These are phyloP conservation scores for Aureobasidium sp. DNA, from an alignment of 2,329 filamentous ascomycete genomes.

Conservation along the genomic window DNA sequence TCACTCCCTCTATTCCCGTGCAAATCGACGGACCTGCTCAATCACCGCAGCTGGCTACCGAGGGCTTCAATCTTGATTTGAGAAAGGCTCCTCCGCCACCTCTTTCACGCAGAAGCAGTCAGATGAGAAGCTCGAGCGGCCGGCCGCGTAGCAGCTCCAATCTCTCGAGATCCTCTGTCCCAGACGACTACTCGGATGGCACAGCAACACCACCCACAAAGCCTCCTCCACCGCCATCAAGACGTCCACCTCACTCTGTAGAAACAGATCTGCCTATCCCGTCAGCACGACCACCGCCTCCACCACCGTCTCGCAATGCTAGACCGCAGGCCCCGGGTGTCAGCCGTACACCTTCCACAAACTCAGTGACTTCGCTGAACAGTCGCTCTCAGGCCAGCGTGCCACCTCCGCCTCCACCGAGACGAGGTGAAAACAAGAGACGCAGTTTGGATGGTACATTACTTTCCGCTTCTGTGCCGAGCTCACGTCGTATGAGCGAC, in stretches of 20 bases:
- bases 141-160: conserved; percentile 21
- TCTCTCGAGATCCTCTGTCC: conserved; percentile 14
- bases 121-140: conserved; percentile 25
- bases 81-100: conserved; percentile 40
- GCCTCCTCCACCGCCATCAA: conserved; percentile 10
- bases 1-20: background rate
- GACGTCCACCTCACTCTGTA: background rate
- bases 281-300: background rate
- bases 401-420: conserved; percentile 11
- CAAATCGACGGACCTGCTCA: conserved; percentile 10
- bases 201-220: background rate
- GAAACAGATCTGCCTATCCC: background rate
- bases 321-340: background rate
- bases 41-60: conserved; percentile 13
- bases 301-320: conserved; percentile 3
- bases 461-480: background rate
- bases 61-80: conserved; percentile 18
- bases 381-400: background rate
- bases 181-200: background rate
- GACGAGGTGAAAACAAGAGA: conserved; percentile 9
- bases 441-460: conserved; percentile 7
- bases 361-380: background rate
- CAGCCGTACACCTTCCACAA: conserved; percentile 7
- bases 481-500: background rate
- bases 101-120: conserved; percentile 39